Base-by-base conservation (phyloP, 192 early-diverging fungal genomes). In the Rhizoclosmatium globosum region DNA sequence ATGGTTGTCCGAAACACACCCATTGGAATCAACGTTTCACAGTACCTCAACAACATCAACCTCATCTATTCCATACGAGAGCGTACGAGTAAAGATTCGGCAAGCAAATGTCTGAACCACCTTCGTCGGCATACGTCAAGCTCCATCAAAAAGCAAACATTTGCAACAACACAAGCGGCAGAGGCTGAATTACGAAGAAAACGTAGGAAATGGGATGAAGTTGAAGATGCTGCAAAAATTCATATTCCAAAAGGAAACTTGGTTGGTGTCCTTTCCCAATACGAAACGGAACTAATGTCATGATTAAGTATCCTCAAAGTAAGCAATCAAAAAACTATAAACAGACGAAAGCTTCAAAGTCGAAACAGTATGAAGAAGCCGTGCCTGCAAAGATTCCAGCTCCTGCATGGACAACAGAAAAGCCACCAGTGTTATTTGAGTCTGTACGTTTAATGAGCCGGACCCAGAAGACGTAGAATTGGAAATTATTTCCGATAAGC, bases 61-160 rank as follows among this genome's bases (percentile, higher is more conserved):
- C 71, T 77, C 41, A 58, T 78, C 45, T 19, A 46, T 21, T 1
- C 73, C 73, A 6, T 74, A 71, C 19, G 68, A 81, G 60, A 71
- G 75, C 2, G 78, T 80, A n/a, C 68, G 67, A 4, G 21, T 31
- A 1, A 23, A 53, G n/a, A 64, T 62, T 4, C n/a, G 68, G 44
- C 9, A 45, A 19, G 67, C 68, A 39, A 79, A 79, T 31, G 61
- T 62, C 47, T 64, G 46, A 53, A 75, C 19, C 61, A 64, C 38
- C 44, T 71, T 2, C 46, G 70, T 23, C 68, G 68, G 1, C 77
- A 79, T 44, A 79, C 77, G 2, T 58, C 66, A 59, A 79, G 77
- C 45, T 79, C 77, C 42, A 71, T 71, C 48, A 74, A 74, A 39
- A 79, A 79, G 53, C 65, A 61, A 59, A 79, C 47, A 4, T 64